Percentiles rank a stretch among this genome's conserved stretches.
Conservation (phyloP, 306 rosid genomes). For the Pyrus betulifolia region DNA sequence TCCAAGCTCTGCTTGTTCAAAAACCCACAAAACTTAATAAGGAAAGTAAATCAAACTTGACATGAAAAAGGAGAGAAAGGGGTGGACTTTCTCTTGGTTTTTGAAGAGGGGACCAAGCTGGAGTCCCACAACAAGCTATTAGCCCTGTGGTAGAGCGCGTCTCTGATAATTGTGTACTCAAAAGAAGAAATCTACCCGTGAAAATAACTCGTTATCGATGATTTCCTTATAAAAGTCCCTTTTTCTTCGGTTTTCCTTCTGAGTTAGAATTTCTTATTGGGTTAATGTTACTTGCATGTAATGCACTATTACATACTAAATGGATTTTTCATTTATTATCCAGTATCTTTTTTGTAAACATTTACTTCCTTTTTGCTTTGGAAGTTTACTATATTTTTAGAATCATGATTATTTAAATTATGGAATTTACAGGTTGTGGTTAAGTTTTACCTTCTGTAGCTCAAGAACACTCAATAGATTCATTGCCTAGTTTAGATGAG, state of each 20-base stretch:
- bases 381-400: neutral
- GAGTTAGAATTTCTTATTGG: neutral
- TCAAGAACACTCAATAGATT: neutral
- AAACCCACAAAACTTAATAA: neutral
- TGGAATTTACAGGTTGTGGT: neutral
- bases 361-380: neutral
- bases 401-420: neutral
- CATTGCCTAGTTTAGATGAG: neutral
- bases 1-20: neutral
- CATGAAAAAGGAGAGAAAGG: no score
- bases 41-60: neutral
- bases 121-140: no score
- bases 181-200: neutral
- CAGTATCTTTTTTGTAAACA: neutral
- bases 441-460: neutral
- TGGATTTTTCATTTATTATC: neutral
- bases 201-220: neutral
- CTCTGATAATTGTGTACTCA: neutral
- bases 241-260: neutral
- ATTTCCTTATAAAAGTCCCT: neutral
- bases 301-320: neutral
- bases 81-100: no score
- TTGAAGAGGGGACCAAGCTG: no score
- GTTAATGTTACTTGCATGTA: neutral
- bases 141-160: neutral